Evolutionary conservation across 257 asterid species (phyloP).

Genomic region (Rubia yunnanensis): DNA sequence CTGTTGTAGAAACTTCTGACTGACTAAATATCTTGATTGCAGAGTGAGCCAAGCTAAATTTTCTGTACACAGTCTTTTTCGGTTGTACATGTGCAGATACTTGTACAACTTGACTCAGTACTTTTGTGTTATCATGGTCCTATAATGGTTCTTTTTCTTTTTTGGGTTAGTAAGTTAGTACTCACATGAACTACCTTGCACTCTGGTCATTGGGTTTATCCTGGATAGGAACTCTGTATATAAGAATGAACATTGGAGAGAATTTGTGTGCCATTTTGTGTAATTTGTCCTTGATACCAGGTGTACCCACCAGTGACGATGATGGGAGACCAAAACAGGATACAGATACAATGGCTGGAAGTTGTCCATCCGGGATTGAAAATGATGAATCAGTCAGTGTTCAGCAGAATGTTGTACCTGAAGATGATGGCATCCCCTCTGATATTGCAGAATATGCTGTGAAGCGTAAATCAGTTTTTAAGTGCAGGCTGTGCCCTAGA

Average conservation of each 20-base stretch:
- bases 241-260: not conserved
- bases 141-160: not conserved
- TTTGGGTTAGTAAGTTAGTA: not conserved
- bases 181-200: not conserved
- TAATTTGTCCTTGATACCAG: slow-evolving; percentile 28
- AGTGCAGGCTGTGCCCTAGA: slow-evolving; percentile 86
- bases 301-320: slow-evolving; percentile 66
- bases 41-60: not conserved
- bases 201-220: not conserved
- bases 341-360: slow-evolving; percentile 22
- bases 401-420: slow-evolving; percentile 19
- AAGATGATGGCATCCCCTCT: slow-evolving; percentile 24
- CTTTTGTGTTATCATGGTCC: not conserved
- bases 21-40: not conserved
- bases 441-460: slow-evolving; percentile 41
- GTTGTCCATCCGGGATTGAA: slow-evolving; percentile 21
- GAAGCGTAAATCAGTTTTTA: slow-evolving; percentile 78
- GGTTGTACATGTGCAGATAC: not conserved
- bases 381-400: slow-evolving; percentile 19
- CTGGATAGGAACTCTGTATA: not conserved
- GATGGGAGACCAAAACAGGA: slow-evolving; percentile 34
- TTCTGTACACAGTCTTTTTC: not conserved
- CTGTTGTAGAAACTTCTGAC: not conserved
- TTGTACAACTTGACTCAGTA: not conserved
- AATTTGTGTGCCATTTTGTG: not conserved